Evolutionary conservation across 1,139 yeast species (phyloP), one percentile per base, ranked within the genome.

Genomic region (Yamadazyma mexicana): DNA sequence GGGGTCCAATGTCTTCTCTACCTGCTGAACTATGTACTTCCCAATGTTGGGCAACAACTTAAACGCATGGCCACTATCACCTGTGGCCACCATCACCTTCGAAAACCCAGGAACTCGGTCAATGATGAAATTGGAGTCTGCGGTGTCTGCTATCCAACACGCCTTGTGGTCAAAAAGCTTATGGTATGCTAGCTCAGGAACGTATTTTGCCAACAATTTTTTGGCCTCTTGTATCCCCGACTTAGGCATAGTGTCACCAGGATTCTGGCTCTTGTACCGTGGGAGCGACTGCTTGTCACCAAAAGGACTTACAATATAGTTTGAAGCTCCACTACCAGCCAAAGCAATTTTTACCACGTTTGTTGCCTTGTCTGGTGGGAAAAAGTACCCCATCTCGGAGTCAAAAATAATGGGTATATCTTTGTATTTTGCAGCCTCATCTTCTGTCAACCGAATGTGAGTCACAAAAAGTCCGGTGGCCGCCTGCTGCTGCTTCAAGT

Each of bases 71-170:
- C 66, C 66, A 24, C 64, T 58, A 40, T 61, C 66, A 20, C 79
- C 79, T 5, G 72, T 55, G 0, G 73, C 75, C 6, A 69, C 64
- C 35, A 47, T 62, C 1, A 69, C 51, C 17, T 61, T 59, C 0
- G 36, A 26, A 20, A 29, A 42, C 1, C 48, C 43, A 0, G 79
- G 79, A 10, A 66, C 63, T 16, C 50, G 45, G 45, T 72, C 77
- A 28, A 74, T 64, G 7, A 74, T 52, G 40, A 73, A 73, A 43
- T 73, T 61, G 10, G 69, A 59, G 35, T 64, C 66, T 2, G 65
- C 49, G 9, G 76, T 64, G 45, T 74, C 79, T 4, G 72, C 73
- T 35, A 70, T 63, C 79, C 79, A 74, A 46, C 79, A 73, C 5
- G 64, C 52, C 47, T 69, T 71, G 23, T 65, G 59, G 34, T 62